Percentiles rank a stretch among this genome's conserved stretches.
Conservation (phyloP, 2,329 filamentous ascomycete genomes). For the Alternaria angustiovoidea region DNA sequence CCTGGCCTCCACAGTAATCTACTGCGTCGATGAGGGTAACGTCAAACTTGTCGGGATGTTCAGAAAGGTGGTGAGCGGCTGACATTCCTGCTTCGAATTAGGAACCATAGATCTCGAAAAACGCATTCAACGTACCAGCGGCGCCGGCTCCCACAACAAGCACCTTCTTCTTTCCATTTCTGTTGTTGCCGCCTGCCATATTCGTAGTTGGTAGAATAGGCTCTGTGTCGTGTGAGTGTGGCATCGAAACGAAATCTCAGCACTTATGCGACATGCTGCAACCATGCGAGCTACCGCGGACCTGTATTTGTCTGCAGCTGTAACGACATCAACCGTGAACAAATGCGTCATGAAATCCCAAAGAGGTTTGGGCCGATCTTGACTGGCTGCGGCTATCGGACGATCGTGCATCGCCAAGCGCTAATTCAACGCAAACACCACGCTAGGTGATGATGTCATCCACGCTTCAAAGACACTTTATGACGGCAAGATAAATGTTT, state of each 20-base stretch:
- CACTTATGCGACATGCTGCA: neutral
- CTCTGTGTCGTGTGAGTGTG: conserved; percentile 33
- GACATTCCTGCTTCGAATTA: conserved; percentile 59
- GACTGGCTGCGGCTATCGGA: conserved; percentile 14
- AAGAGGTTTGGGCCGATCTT: conserved; percentile 32
- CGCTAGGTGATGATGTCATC: conserved; percentile 21
- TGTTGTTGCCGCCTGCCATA: conserved; percentile 39
- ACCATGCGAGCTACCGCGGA: neutral
- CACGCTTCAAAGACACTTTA: neutral
- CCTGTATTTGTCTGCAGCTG: conserved; percentile 26
- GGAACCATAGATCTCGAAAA: neutral
- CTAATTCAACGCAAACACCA: conserved; percentile 13
- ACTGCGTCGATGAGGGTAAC: conserved; percentile 57
- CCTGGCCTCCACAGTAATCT: conserved; percentile 67
- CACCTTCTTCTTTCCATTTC: conserved; percentile 46
- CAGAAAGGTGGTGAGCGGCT: conserved; percentile 71
- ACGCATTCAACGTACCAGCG: conserved; percentile 40
- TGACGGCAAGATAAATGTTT: conserved; percentile 18
- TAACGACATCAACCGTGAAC: conserved; percentile 23
- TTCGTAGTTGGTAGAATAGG: conserved; percentile 44
- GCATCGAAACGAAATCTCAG: conserved; percentile 24
- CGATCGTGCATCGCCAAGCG: conserved; percentile 16
- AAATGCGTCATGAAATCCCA: conserved; percentile 45
- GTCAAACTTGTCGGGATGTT: conserved; percentile 71
- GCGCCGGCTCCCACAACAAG: conserved; percentile 53